Conservation (phyloP, 164 flowering plant species). For the Stephania japonica region DNA sequence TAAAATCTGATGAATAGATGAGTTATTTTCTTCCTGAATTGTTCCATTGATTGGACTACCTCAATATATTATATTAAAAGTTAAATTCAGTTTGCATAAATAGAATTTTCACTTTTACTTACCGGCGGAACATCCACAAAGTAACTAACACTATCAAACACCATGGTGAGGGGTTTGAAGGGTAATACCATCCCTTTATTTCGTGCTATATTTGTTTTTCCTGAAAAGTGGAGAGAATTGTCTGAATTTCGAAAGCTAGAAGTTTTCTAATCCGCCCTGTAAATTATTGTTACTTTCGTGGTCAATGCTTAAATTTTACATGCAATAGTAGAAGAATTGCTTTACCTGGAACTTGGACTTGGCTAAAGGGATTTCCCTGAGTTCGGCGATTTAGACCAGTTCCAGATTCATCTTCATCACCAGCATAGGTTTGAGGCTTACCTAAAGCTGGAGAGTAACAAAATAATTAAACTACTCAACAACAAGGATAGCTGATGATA, state of each 20-base stretch:
- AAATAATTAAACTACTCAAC: neutral
- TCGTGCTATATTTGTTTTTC: conserved; percentile 8
- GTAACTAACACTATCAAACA: conserved; percentile 42
- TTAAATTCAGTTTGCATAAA: neutral
- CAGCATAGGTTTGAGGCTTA: neutral
- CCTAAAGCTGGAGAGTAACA: conserved; percentile 1
- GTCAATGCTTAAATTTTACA: neutral
- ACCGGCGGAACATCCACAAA: conserved; percentile 51
- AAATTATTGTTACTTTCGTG: neutral
- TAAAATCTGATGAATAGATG: neutral
- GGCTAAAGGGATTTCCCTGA: neutral
- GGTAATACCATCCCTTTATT: conserved; percentile 57
- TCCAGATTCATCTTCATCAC: neutral
- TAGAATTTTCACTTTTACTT: conserved; percentile 16
- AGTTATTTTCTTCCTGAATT: neutral
- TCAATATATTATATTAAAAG: no score
- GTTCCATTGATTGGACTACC: no score
- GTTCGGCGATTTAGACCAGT: neutral
- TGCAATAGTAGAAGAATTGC: neutral
- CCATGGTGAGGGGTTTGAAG: conserved; percentile 40
- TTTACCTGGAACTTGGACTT: neutral
- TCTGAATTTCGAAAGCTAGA: neutral
- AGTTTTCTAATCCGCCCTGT: conserved; percentile 16
- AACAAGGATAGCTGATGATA: neutral
- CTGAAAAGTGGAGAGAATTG: conserved; percentile 2